Conservation (phyloP, 1,139 yeast genomes). For the Hansenula anomala region DNA sequence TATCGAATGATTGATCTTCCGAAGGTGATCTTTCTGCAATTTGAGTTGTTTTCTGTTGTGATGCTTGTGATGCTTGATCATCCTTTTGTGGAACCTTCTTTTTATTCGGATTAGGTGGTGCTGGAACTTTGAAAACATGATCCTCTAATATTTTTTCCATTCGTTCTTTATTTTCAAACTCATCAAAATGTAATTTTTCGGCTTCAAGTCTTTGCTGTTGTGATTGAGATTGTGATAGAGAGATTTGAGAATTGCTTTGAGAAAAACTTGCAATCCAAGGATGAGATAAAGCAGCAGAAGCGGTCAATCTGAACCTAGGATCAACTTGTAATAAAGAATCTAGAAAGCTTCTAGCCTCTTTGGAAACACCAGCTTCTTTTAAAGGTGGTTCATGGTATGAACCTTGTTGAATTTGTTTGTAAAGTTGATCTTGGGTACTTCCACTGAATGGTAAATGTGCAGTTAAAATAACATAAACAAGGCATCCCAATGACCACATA, state of each 20-base stretch:
- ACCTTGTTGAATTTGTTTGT: conserved; percentile 70
- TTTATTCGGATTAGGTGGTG: conserved; percentile 20
- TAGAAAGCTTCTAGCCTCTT: conserved; percentile 65
- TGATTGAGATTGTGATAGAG: conserved; percentile 68
- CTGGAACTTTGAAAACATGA: conserved; percentile 30
- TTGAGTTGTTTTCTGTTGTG: conserved; percentile 9
- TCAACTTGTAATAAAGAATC: conserved; percentile 67
- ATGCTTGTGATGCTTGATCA: conserved; percentile 11
- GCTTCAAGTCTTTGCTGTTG: conserved; percentile 58
- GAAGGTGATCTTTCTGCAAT: conserved; percentile 1
- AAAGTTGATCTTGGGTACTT: conserved; percentile 79
- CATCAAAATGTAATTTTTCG: conserved; percentile 22
- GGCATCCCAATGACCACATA: conserved; percentile 94
- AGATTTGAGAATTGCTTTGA: conserved; percentile 36
- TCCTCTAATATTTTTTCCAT: conserved; percentile 7
- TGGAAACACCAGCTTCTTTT: conserved; percentile 58
- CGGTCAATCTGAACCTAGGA: conserved; percentile 66
- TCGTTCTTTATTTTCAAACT: conserved; percentile 9
- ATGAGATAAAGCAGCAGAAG: conserved; percentile 66
- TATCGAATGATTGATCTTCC: conserved; percentile 16
- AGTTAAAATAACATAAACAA: conserved; percentile 83
- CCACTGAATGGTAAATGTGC: conserved; percentile 95
- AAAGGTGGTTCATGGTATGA: conserved; percentile 79
- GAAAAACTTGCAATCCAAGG: conserved; percentile 38
- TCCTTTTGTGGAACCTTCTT: conserved; percentile 4